These are phyloP conservation scores for Cryphonectria radicalis DNA, from an alignment of 2,329 filamentous ascomycete genomes.

Conservation along the genomic window DNA sequence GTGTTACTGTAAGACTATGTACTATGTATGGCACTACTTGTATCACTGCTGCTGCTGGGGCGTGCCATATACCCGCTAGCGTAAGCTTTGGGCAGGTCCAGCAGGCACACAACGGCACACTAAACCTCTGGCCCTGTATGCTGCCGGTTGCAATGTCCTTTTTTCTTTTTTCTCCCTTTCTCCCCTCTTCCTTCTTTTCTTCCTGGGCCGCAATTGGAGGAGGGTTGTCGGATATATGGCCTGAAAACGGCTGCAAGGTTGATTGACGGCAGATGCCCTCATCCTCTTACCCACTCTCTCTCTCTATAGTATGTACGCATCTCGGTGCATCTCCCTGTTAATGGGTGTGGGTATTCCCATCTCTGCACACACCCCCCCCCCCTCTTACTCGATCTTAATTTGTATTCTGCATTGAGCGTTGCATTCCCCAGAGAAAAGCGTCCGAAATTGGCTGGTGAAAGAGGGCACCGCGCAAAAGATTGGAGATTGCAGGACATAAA, in stretches of 20 bases:
- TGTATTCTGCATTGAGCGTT: constrained; percentile 1
- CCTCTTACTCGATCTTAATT: neutral
- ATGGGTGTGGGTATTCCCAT: constrained; percentile 1
- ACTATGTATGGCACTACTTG: neutral
- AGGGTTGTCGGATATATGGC: neutral
- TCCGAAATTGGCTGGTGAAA: constrained; percentile 10
- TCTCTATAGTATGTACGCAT: neutral
- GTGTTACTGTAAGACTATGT: neutral
- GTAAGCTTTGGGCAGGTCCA: neutral
- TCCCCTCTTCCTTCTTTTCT: neutral
- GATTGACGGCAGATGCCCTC: neutral
- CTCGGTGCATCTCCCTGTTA: neutral
- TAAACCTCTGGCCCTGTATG: neutral
- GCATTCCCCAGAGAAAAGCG: neutral
- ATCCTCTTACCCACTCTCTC: no score
- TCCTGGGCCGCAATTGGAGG: neutral
- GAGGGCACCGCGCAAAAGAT: neutral
- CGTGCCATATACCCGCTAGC: neutral
- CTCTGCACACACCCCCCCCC: neutral
- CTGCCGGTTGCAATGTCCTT: neutral
- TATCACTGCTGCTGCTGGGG: neutral
- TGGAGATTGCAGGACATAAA: constrained; percentile 7
- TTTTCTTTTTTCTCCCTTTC: neutral
- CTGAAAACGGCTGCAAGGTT: constrained; percentile 6
- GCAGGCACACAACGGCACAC: neutral